A percentile compares a stretch with the other conserved stretches of the same genome.
Evolutionary conservation across 1,284 basidiomycete species (phyloP).

Genomic region (Apiotrichum sp.): DNA sequence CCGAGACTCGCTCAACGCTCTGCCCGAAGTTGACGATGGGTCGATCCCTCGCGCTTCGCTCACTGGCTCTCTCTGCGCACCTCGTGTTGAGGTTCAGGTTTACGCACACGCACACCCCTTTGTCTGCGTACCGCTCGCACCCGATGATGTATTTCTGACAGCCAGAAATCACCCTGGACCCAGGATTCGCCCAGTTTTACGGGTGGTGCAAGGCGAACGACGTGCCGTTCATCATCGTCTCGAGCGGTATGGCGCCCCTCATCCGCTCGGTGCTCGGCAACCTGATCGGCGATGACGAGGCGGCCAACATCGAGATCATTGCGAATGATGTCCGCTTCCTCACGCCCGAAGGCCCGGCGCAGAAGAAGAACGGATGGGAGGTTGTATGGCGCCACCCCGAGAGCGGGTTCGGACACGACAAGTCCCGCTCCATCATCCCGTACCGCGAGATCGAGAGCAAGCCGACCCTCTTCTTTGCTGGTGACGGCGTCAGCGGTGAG

Average conservation of each 20-base stretch:
- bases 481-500: conserved; percentile 75
- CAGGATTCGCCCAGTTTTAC: conserved; percentile 81
- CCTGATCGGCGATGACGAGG: conserved; percentile 65
- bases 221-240: conserved; percentile 85
- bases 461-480: conserved; percentile 87
- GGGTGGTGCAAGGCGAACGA: conserved; percentile 67
- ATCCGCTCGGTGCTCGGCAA: conserved; percentile 77
- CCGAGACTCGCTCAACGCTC: no score
- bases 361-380: conserved; percentile 55
- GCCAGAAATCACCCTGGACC: conserved; percentile 73
- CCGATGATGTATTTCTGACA: background rate
- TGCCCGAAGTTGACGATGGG: no score
- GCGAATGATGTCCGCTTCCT: conserved; percentile 71
- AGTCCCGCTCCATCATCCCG: conserved; percentile 81
- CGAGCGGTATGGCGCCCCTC: conserved; percentile 85
- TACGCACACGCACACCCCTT: no score
- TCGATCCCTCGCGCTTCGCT: no score
- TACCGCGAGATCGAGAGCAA: conserved; percentile 64
- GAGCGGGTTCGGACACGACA: conserved; percentile 85
- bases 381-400: conserved; percentile 83
- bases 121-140: no score
- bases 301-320: conserved; percentile 75
- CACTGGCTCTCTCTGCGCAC: no score
- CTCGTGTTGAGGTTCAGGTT: no score
- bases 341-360: conserved; percentile 55